These are phyloP conservation scores for Hyaloperonospora brassicae DNA, from an alignment of 352 stramenopile species.

Conservation along the genomic window DNA sequence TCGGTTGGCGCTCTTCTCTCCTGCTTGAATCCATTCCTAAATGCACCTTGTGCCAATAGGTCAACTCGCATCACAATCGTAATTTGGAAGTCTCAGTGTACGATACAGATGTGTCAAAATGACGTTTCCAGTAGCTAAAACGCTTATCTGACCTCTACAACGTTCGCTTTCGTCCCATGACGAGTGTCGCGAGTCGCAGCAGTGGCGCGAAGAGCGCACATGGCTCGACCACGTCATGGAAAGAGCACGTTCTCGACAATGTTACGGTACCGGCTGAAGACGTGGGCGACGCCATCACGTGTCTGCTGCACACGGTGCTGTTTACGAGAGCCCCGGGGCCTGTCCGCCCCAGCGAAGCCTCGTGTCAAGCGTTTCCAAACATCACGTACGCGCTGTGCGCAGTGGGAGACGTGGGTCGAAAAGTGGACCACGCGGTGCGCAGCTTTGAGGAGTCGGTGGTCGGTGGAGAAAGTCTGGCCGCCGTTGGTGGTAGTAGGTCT, in stretches of 20 bases:
- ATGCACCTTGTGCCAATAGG: too few relatives aligned
- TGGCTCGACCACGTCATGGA: constrained; percentile 22
- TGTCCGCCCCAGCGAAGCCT: constrained; percentile 63
- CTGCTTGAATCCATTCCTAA: too few relatives aligned
- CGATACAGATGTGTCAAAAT: too few relatives aligned
- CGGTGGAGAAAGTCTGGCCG: neutral
- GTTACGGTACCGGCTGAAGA: constrained; percentile 47
- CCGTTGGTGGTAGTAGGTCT: constrained; percentile 13
- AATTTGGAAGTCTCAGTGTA: too few relatives aligned
- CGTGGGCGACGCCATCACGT: constrained; percentile 55
- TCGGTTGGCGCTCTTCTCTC: too few relatives aligned
- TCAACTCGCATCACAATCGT: too few relatives aligned
- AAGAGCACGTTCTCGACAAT: constrained; percentile 60
- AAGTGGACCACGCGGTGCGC: constrained; percentile 63
- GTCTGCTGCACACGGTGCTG: constrained; percentile 71
- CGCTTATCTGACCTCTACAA: too few relatives aligned
- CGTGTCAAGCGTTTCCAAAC: constrained; percentile 64
- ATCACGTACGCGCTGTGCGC: constrained; percentile 74
- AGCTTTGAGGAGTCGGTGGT: constrained; percentile 52
- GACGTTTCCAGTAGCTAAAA: too few relatives aligned
- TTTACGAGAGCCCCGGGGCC: constrained; percentile 69
- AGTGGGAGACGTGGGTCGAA: constrained; percentile 67
- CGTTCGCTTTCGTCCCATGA: too few relatives aligned
- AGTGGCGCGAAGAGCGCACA: neutral
- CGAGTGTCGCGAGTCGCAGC: constrained; percentile 4